These are phyloP conservation scores for Puccinellia tenuiflora DNA, from an alignment of 176 grass and related monocot species.

Conservation along the genomic window DNA sequence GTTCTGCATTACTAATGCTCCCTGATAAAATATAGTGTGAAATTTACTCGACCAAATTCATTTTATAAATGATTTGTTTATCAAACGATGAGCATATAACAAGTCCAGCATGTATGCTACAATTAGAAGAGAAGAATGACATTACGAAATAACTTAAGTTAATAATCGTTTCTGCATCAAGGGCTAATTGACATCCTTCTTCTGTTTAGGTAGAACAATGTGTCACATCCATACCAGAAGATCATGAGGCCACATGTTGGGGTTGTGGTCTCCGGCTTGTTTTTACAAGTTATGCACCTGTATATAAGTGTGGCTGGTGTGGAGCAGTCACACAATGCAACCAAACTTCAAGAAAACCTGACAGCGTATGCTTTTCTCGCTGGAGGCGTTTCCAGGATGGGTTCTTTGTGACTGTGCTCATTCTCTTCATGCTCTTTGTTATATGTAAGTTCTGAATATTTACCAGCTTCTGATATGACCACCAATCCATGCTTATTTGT, in stretches of 20 bases:
- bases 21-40: neutral
- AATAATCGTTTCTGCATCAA: neutral
- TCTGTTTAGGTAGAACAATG: constrained; percentile 67
- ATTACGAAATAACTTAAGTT: neutral
- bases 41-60: neutral
- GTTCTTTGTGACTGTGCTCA: constrained; percentile 71
- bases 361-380: constrained; percentile 67
- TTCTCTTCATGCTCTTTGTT: constrained; percentile 77
- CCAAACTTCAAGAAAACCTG: constrained; percentile 58
- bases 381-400: constrained; percentile 69
- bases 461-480: neutral
- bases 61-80: neutral
- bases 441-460: constrained; percentile 59
- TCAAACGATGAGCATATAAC: neutral
- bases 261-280: constrained; percentile 78
- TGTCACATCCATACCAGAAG: constrained; percentile 61
- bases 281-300: constrained; percentile 56
- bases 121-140: neutral
- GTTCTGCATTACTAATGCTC: neutral
- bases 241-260: constrained; percentile 80
- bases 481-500: neutral
- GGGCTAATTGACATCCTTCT: constrained; percentile 5
- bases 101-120: neutral
- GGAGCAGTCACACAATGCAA: constrained; percentile 77
- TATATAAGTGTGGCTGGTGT: constrained; percentile 98